Evolutionary conservation across 1,284 basidiomycete genomes (phyloP).

Genomic region (Leccinum angustisporum): DNA sequence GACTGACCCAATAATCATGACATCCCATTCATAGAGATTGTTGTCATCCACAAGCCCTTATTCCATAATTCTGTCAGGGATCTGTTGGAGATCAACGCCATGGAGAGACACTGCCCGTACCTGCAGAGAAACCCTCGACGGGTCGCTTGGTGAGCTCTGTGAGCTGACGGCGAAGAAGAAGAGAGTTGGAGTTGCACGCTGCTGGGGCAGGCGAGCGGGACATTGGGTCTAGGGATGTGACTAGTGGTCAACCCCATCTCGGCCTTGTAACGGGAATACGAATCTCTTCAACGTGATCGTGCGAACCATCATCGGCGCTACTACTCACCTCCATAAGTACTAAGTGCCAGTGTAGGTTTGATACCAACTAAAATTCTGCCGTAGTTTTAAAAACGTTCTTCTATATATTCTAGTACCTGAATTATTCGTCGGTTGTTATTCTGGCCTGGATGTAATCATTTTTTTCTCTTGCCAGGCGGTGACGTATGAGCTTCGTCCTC

Average conservation of each 20-base stretch:
- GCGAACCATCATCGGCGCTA: background rate
- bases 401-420: too few relatives aligned
- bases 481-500: too few relatives aligned
- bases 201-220: constrained; percentile 47
- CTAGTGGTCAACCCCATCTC: background rate
- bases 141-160: constrained; percentile 86
- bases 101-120: constrained; percentile 40
- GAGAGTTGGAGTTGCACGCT: constrained; percentile 64
- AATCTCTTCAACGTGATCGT: constrained; percentile 10
- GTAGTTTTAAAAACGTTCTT: too few relatives aligned
- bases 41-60: constrained; percentile 88
- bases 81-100: constrained; percentile 29
- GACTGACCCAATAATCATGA: constrained; percentile 87
- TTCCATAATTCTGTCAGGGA: constrained; percentile 32
- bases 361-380: too few relatives aligned
- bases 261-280: background rate
- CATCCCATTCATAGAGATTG: constrained; percentile 93
- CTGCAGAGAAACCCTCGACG: constrained; percentile 93
- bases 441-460: too few relatives aligned
- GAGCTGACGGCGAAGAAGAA: constrained; percentile 80
- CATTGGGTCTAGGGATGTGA: constrained; percentile 37
- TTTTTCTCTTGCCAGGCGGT: too few relatives aligned
- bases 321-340: too few relatives aligned
- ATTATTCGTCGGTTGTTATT: too few relatives aligned
- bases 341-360: too few relatives aligned